Base-by-base conservation (phyloP, 2,329 filamentous ascomycete genomes). In the Beauveria bassiana region DNA sequence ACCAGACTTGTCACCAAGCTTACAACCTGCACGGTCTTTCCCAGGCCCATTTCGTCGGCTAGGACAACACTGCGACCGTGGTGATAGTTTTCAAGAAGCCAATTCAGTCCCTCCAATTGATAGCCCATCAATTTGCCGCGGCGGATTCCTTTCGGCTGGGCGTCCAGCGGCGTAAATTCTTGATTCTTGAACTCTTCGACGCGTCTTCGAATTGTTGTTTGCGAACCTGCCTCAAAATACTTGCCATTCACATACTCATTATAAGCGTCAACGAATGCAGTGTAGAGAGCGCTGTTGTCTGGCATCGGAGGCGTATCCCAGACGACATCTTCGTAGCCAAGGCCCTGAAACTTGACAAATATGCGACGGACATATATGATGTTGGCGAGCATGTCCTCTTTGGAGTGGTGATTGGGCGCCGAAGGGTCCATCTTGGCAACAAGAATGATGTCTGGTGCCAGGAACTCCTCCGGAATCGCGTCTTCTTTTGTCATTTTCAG, bases 1-100 rank as follows among this genome's bases (percentile, higher is more conserved):
- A 88, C 81, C 43, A 98, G 75, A 0, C 88, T 86, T 1, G 90
- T 86, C 63, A 98, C 82, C 64, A 96, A 84, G 3, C 87, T 85
- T 63, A 98, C 89, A 58, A 97, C 86, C 71, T 99, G 95, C 38
- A 99, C 91, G 0, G 95, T 99, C 77, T 99, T 99, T 38, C 95
- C 95, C 2, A 99, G 83, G 46, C 95, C 95, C 95, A 99, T 99
- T 71, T 99, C 95, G 70, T 99, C 95, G 0, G 95, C 95, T 7
- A 98, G 82, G 62, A 98, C 93, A 31, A 92, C 89, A 69, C 95
- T 98, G 70, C 90, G 87, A 66, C 87, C 81, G 56, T 84, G 80
- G 68, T 92, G 89, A 79, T 91, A 98, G 70, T 95, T 95, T 72
- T 90, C 93, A 63, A 96, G 87, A 2, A 99, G 83, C 93, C 95